Evolutionary conservation across 176 grass and related monocot genomes (phyloP), one percentile per base, ranked within the genome.

Genomic region (Musa troglodytarum): DNA sequence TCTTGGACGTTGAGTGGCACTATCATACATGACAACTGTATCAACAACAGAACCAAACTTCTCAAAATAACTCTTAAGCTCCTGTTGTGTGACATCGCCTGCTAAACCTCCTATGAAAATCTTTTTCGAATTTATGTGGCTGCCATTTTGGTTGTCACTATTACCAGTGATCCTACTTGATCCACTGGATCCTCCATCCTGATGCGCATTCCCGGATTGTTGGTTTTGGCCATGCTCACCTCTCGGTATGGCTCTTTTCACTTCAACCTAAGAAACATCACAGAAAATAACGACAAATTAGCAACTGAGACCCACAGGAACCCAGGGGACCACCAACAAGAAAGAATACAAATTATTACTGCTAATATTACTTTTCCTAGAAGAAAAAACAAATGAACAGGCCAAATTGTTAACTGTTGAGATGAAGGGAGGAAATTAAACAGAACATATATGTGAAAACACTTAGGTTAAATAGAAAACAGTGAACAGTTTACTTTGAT

Each of bases 41-140:
- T 80, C 78, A 17, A 57, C 71, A 24, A 80, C 69, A 49, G 56
- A 11, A 80, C 78, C 78, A 80, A 80, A 80, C 13, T 71, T 52
- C 49, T 72, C 69, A 73, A 80, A 80, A 24, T 80, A 72, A 16
- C 50, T 80, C 68, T 13, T 80, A 12, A 80, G 71, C 1, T 72
- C 78, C 10, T 64, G 43, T 11, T 63, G 54, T 23, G 54, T 63
- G 13, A 80, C 58, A 64, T 14, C 64, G 11, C 72, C 78, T 52
- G 78, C 56, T 22, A 80, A 72, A 62, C 78, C 78, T 52, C 78
- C 78, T 0, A 80, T 56, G 52, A 80, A 80, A 72, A 80, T 72
- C 69, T 80, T 80, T 50, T 64, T 75, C 2, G 53, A 34, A 19
- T 71, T 59, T 3, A 19, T 58, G 54, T 21, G 29, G 58, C 16